Evolutionary conservation across 75 land plant species (phyloP).

Genomic region (Cupressus sempervirens): DNA sequence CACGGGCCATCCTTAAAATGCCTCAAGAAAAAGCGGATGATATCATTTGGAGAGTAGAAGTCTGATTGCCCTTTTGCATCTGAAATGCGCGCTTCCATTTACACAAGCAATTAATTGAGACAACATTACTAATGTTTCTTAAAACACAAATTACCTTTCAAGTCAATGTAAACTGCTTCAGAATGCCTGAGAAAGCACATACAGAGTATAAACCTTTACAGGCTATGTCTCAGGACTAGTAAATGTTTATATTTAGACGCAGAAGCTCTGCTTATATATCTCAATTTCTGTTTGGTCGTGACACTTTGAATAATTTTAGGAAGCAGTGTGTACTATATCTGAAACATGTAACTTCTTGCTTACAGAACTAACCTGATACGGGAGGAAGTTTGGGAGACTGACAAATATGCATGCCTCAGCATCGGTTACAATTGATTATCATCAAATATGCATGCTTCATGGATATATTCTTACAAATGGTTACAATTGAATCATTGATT

Average conservation of each 20-base stretch:
- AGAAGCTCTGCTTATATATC: not conserved
- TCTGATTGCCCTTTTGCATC: not conserved
- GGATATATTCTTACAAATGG: too few species aligned
- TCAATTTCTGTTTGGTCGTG: not conserved
- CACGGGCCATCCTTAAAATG: too few species aligned
- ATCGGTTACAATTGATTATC: too few species aligned
- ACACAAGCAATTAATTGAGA: not conserved
- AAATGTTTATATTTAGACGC: conserved; percentile 11
- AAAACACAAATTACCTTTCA: not conserved
- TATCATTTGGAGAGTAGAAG: conserved; percentile 31
- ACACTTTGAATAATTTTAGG: not conserved
- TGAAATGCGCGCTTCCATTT: not conserved
- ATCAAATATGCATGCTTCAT: too few species aligned
- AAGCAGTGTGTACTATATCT: conserved; percentile 12
- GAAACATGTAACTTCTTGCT: conserved; percentile 4
- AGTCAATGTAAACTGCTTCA: not conserved
- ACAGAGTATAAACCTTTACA: conserved; percentile 9
- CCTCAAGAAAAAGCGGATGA: conserved; percentile 19
- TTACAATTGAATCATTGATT: too few species aligned
- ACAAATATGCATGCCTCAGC: not conserved
- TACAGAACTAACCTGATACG: conserved; percentile 3
- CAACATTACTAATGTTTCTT: not conserved
- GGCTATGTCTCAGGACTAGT: conserved; percentile 11
- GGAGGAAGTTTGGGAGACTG: not conserved
- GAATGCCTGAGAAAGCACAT: not conserved